Evolutionary conservation across 208 protist genomes (phyloP), one percentile per base, ranked within the genome.

Genomic region (Giardia duodenalis): DNA sequence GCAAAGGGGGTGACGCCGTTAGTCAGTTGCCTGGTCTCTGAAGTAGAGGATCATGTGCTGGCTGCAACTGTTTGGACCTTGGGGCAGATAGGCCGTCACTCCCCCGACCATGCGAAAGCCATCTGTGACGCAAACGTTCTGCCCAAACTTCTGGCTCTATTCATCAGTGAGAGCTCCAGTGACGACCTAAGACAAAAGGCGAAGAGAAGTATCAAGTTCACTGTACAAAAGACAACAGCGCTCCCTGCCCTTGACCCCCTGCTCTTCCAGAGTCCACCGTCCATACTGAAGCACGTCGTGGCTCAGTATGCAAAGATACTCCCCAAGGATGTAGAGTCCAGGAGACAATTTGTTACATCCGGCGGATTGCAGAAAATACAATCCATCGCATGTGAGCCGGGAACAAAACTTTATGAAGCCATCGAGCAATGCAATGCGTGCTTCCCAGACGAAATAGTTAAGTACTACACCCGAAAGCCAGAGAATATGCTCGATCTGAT

Each of bases 271-370:
- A 97, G 97, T 0, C 97, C 97, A 44, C 95, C 92, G 0, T 0
- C 0, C 93, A 96, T 99, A 44, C 95, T 99, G 86, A 98, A 98
- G 95, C 98, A 98, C 93, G 96, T 99, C 30, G 97, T 98, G 43
- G 96, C 96, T 44, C 98, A 99, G 95, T 99, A 98, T 94, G 97
- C 98, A 47, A 99, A 99, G 95, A 95, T 99, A 57, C 96, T 99
- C 39, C 98, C 98, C 30, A 97, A 97, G 46, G 97, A 99, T 93
- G 97, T 98, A 57, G 96, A 96, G 22, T 97, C 97, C 44, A 97
- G 98, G 93, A 96, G 97, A 67, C 96, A 97, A 93, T 99, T 99
- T 92, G 97, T 99, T 39, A 95, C 96, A 42, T 97, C 96, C 93
- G 96, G 97, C 76, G 94, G 96, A 22, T 94, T 98, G 67, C 96